Percentiles rank a stretch among this genome's conserved stretches.
phyloP scores from a whole-genome alignment of 768 basidiomycete genomes.

The Mycena maculata region DNA sequence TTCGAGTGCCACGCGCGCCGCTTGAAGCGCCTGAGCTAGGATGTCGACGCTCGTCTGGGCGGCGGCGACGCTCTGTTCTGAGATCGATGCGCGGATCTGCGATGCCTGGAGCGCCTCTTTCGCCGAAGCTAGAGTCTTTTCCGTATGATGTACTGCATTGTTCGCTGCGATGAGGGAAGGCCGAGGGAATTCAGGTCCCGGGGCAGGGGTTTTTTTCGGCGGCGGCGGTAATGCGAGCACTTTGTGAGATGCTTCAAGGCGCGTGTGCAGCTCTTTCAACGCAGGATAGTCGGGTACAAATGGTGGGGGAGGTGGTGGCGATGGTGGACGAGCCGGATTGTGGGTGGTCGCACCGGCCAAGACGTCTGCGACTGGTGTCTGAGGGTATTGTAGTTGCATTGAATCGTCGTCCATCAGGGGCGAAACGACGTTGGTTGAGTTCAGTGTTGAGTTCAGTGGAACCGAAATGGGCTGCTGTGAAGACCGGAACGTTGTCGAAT shows the following conservation, averaged over 20 bases:
- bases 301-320: constrained; percentile 14
- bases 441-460: background rate
- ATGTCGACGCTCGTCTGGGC: constrained; percentile 24
- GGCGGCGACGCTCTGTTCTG: constrained; percentile 16
- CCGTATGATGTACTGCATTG: constrained; percentile 24
- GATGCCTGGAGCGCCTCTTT: constrained; percentile 25
- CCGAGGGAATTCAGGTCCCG: constrained; percentile 17
- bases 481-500: background rate
- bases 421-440: background rate
- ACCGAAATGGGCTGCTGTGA: background rate
- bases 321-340: background rate
- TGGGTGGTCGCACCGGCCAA: background rate
- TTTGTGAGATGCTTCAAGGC: constrained; percentile 25
- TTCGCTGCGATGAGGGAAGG: constrained; percentile 26
- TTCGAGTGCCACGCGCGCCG: constrained; percentile 22
- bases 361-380: background rate
- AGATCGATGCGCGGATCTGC: constrained; percentile 13
- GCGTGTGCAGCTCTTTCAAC: constrained; percentile 27
- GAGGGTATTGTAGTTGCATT: constrained; percentile 31
- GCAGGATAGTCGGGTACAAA: constrained; percentile 29
- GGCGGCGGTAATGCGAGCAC: constrained; percentile 26
- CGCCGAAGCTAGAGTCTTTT: constrained; percentile 1
- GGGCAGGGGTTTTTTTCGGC: constrained; percentile 7
- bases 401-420: constrained; percentile 8
- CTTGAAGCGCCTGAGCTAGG: constrained; percentile 21